Conservation (phyloP, 2,329 filamentous ascomycete genomes). For the Aureobasidium sp. region DNA sequence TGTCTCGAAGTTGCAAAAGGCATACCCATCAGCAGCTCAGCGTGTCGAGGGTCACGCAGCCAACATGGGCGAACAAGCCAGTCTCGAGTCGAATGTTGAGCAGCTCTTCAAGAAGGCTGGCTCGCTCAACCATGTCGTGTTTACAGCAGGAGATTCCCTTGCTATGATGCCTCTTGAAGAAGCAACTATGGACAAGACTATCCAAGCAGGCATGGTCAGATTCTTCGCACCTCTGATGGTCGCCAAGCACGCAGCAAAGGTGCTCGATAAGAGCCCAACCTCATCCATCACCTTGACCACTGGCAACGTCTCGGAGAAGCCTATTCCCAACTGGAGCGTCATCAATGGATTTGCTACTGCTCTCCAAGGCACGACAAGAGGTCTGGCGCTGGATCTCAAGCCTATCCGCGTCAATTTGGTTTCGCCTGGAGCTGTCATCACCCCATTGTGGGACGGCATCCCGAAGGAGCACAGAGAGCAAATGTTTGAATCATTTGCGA, state of each 20-base stretch:
- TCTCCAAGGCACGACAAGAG: slow-evolving; percentile 40
- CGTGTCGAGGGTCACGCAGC: slow-evolving; percentile 38
- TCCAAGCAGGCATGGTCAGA: slow-evolving; percentile 38
- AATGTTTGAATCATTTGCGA: slow-evolving; percentile 20
- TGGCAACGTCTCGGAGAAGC: slow-evolving; percentile 44
- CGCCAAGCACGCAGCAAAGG: slow-evolving; percentile 40
- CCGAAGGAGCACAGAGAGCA: slow-evolving; percentile 20
- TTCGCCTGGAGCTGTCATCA: neutral
- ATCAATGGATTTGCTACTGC: slow-evolving; percentile 37
- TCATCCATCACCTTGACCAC: slow-evolving; percentile 51
- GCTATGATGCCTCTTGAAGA: slow-evolving; percentile 33
- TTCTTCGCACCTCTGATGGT: slow-evolving; percentile 44
- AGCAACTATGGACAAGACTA: slow-evolving; percentile 32
- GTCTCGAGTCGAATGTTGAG: slow-evolving; percentile 40
- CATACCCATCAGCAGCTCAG: slow-evolving; percentile 34
- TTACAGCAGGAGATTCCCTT: slow-evolving; percentile 46
- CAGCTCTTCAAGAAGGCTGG: slow-evolving; percentile 34
- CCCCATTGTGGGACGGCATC: neutral
- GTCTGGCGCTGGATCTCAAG: slow-evolving; percentile 50
- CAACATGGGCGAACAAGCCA: slow-evolving; percentile 39
- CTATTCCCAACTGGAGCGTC: slow-evolving; percentile 42
- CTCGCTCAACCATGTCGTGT: slow-evolving; percentile 48
- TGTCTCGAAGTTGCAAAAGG: slow-evolving; percentile 34
- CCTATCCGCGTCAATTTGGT: slow-evolving; percentile 25
- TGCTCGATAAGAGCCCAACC: slow-evolving; percentile 33